phyloP scores from a whole-genome alignment of 306 rosid species.

The Luffa aegyptiaca region DNA sequence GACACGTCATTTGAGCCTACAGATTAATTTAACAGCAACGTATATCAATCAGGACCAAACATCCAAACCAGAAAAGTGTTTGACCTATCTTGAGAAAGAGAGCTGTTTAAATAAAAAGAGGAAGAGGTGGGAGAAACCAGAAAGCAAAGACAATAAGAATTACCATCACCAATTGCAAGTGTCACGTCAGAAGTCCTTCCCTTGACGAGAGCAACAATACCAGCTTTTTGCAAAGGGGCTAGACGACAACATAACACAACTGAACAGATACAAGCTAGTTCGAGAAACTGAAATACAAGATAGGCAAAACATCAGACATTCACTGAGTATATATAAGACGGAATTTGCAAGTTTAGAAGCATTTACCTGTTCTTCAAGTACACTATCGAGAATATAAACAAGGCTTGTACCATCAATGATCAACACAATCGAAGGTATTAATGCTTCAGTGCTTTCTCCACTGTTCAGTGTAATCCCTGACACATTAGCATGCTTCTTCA shows the following conservation, averaged over 20 bases:
- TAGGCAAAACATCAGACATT: background rate
- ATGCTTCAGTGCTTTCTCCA: conserved; percentile 28
- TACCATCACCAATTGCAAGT: conserved; percentile 93
- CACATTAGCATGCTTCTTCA: conserved; percentile 20
- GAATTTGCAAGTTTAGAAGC: conserved; percentile 5
- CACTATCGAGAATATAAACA: conserved; percentile 67
- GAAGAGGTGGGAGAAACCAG: background rate
- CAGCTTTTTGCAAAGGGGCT: conserved; percentile 92
- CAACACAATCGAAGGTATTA: conserved; percentile 36
- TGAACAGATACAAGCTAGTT: conserved; percentile 57
- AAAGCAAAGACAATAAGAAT: background rate
- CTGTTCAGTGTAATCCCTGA: conserved; percentile 19
- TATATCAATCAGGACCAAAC: background rate
- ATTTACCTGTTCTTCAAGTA: conserved; percentile 68
- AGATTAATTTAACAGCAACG: background rate
- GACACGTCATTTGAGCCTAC: conserved; percentile 93
- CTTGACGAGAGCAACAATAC: conserved; percentile 75
- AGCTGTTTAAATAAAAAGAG: background rate
- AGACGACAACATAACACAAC: conserved; percentile 93
- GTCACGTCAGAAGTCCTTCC: conserved; percentile 69
- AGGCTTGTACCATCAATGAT: conserved; percentile 89
- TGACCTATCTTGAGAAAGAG: conserved; percentile 1
- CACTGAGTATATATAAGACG: background rate
- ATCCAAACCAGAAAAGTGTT: background rate
- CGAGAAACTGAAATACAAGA: conserved; percentile 41